Base-by-base conservation (phyloP, 352 stramenopile genomes). In the Elongisporangium undulatum region DNA sequence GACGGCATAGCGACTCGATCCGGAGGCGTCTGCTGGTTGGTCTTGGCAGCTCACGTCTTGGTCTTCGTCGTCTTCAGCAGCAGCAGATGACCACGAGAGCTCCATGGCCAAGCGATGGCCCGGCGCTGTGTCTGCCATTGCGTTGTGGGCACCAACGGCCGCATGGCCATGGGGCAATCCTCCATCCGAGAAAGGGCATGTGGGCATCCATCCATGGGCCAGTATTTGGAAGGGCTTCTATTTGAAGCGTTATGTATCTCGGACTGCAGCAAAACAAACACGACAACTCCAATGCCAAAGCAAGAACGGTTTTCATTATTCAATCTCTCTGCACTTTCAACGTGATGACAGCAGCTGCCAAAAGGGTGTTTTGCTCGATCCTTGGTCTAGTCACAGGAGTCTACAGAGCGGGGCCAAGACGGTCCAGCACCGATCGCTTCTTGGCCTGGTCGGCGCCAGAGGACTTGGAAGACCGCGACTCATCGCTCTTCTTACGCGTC, bases 351-450 rank as follows among this genome's bases (percentile, higher is more conserved):
- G 34, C 34, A 45, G 13, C 34, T 17, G 34, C 12, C 34, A 45
- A 45, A 4, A 45, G 0, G 34, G 26, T 38, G 26, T 12, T 38
- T 12, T 8, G 9, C 26, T 38, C 26, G 26, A 9, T 38, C 5
- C 5, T 15, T 1, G 16, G 5, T 45, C 5, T 10, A 38, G 26
- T 2, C 5, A 13, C 26, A 38, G 5, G 26, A 38, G 26, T 12
- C 56, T 77, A 90, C 26, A 93, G 24, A 12, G 82, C 82, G n/a
- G 85, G 85, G 2, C 85, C 85, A 49, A 95, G 77, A 19, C 85
- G 82, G 49, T 95, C 85, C 16, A 95, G 69, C 22, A 95, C 85
- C 1, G 85, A 95, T 16, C 77, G 70, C 73, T 95, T 95, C 73
- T 95, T 95, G 52, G 71, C 53, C 39, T 86, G 81, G 22, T 61